These are phyloP conservation scores for Eucalyptus pauciflora DNA, from an alignment of 345 rosid genomes.

Conservation along the genomic window DNA sequence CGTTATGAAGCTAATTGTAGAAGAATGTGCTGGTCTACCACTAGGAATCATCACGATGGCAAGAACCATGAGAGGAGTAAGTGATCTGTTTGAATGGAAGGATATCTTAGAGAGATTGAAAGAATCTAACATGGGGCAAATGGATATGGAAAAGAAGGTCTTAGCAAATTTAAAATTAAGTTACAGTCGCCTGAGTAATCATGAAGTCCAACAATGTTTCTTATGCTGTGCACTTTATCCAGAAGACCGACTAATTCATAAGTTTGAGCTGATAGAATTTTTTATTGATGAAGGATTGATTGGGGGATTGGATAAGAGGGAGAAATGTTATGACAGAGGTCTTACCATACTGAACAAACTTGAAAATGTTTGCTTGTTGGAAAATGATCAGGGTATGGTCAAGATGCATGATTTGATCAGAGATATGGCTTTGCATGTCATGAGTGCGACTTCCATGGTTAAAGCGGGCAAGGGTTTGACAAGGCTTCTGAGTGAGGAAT, in stretches of 20 bases:
- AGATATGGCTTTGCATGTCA: no score
- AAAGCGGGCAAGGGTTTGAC: no score
- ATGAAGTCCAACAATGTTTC: constrained; percentile 4
- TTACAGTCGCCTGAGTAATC: not conserved
- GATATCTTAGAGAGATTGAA: not conserved
- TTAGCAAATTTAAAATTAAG: not conserved
- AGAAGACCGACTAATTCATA: not conserved
- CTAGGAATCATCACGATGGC: not conserved
- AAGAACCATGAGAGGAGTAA: constrained; percentile 1
- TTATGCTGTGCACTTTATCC: constrained; percentile 14
- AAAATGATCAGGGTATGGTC: not conserved
- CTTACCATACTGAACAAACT: constrained; percentile 6
- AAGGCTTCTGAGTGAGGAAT: no score
- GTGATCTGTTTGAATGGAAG: constrained; percentile 3
- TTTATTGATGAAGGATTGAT: constrained; percentile 8
- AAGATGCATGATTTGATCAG: constrained; percentile 8
- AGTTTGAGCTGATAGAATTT: not conserved
- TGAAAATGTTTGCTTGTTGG: constrained; percentile 1
- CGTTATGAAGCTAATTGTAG: not conserved
- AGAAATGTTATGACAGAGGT: not conserved
- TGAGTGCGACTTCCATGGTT: no score
- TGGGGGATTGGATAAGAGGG: not conserved
- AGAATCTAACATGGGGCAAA: not conserved
- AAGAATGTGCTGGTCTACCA: constrained; percentile 10
- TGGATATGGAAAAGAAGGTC: not conserved